A percentile compares a stretch with the other conserved stretches of the same genome.
These are phyloP conservation scores for Hypoxylon sp. DNA, from an alignment of 2,329 filamentous ascomycete genomes.

Conservation along the genomic window DNA sequence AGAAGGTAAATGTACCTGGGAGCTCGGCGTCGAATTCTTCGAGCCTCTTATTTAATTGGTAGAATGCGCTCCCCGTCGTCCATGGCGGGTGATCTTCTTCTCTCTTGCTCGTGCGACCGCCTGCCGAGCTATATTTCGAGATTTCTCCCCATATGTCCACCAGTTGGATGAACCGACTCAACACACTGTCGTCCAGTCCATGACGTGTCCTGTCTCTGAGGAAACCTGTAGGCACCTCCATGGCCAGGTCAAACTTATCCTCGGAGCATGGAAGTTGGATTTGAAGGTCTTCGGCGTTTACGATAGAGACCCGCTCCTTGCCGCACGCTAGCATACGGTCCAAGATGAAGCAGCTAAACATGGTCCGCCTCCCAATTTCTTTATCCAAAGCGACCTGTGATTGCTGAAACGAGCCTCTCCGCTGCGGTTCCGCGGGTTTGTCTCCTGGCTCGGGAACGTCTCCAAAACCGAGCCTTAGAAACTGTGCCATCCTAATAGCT, in stretches of 20 bases:
- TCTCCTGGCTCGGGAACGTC: constrained; percentile 53
- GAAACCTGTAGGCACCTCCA: constrained; percentile 66
- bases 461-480: constrained; percentile 70
- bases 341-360: constrained; percentile 80
- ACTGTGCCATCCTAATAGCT: constrained; percentile 73
- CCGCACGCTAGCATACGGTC: constrained; percentile 77
- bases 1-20: constrained; percentile 68
- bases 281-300: constrained; percentile 68
- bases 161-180: constrained; percentile 67
- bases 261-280: constrained; percentile 78
- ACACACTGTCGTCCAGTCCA: constrained; percentile 58
- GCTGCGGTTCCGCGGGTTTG: constrained; percentile 36
- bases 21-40: constrained; percentile 64
- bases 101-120: constrained; percentile 62
- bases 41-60: constrained; percentile 63
- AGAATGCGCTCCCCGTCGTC: constrained; percentile 67
- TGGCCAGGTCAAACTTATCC: constrained; percentile 70
- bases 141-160: constrained; percentile 71
- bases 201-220: constrained; percentile 50
- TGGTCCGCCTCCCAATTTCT: constrained; percentile 75
- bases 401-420: constrained; percentile 38
- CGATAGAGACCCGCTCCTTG: constrained; percentile 68
- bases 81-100: constrained; percentile 64
- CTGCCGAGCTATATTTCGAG: constrained; percentile 65
- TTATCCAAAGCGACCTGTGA: constrained; percentile 63